Evolutionary conservation across 345 rosid genomes (phyloP).

Genomic region (Triadica sebifera): DNA sequence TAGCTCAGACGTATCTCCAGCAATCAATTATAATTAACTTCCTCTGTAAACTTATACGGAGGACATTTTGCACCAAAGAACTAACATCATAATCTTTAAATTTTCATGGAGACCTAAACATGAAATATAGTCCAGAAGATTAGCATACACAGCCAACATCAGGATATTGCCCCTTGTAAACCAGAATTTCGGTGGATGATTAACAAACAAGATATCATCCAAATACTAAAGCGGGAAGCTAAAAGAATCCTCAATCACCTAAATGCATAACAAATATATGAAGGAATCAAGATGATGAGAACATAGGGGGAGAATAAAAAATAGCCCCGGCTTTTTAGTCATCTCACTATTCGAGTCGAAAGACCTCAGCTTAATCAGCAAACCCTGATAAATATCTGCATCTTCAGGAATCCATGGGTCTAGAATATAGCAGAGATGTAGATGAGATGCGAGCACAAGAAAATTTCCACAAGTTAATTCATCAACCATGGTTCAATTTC

Average conservation of each 20-base stretch:
- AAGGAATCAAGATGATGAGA: background rate
- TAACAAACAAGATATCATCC: background rate
- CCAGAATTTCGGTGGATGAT: background rate
- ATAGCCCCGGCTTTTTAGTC: background rate
- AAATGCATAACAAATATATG: background rate
- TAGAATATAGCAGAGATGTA: background rate
- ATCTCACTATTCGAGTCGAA: background rate
- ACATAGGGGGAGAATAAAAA: background rate
- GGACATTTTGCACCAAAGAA: too few species aligned
- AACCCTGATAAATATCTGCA: background rate
- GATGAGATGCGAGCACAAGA: background rate
- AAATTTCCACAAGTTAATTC: background rate
- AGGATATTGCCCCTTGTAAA: background rate
- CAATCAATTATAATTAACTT: too few species aligned
- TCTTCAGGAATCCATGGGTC: constrained; percentile 1
- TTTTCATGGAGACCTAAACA: too few species aligned
- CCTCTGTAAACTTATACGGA: too few species aligned
- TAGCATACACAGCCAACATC: too few species aligned
- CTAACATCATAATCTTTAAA: too few species aligned
- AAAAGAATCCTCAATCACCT: background rate
- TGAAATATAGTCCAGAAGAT: too few species aligned
- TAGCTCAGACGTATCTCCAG: too few species aligned
- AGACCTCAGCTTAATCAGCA: background rate
- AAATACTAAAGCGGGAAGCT: background rate
- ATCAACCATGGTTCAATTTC: background rate